Evolutionary conservation across 306 rosid genomes (phyloP).

Genomic region (Ceratonia siliqua): DNA sequence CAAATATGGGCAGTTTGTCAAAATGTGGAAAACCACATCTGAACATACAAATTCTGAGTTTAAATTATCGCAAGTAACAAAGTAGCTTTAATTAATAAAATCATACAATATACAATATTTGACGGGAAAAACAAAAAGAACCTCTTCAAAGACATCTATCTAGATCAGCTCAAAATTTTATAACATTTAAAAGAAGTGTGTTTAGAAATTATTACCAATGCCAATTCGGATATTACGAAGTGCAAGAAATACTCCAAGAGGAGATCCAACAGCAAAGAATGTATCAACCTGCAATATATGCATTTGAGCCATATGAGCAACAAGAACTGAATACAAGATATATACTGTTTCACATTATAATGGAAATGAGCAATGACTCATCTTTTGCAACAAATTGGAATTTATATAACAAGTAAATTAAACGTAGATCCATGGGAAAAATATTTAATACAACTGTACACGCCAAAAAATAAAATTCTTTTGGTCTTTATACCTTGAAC

Average conservation of each 20-base stretch:
- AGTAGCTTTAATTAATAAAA: no score
- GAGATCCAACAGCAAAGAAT: conserved; percentile 98
- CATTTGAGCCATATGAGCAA: conserved; percentile 31
- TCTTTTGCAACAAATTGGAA: conserved; percentile 9
- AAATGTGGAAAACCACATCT: not conserved
- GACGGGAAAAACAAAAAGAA: conserved; percentile 3
- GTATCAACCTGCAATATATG: conserved; percentile 79
- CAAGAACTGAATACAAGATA: not conserved
- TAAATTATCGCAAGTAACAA: no score
- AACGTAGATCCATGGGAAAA: conserved; percentile 23
- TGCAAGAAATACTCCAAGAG: conserved; percentile 96
- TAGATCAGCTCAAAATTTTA: conserved; percentile 15
- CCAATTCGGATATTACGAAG: conserved; percentile 92
- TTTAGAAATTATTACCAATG: conserved; percentile 56
- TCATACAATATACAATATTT: not conserved
- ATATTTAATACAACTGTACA: conserved; percentile 12
- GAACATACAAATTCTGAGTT: not conserved
- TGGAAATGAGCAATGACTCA: conserved; percentile 17
- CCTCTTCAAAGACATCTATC: conserved; percentile 26
- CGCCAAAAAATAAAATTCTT: conserved; percentile 19
- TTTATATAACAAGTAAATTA: not conserved
- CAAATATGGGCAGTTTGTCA: not conserved
- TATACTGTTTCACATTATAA: not conserved
- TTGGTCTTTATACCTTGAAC: conserved; percentile 66
- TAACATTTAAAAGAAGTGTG: conserved; percentile 1